Base-by-base conservation (phyloP, 176 grass and related monocot genomes). In the Rhynchospora breviuscula region DNA sequence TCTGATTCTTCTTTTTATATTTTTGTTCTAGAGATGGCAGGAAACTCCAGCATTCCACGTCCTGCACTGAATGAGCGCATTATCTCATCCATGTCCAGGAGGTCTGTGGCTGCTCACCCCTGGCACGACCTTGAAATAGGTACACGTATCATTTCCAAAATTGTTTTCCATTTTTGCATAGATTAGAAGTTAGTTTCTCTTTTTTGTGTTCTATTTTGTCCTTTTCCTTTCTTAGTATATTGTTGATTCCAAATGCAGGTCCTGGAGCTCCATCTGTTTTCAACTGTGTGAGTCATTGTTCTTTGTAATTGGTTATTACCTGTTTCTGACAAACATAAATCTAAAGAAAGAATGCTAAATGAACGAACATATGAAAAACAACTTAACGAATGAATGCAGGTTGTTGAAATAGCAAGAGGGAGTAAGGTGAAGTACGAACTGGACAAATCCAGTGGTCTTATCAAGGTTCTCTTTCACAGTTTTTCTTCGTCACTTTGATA, bases 81-180 rank as follows among this genome's bases (percentile, higher is more conserved):
- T 64, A 63, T 97, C 90, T 90, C 91, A 79, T 97, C 94, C 73
- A 97, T 97, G 89, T 89, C 90, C 49, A 82, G 87, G 6, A 93
- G 62, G 15, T 90, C 87, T 10, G 82, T 97, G 70, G 91, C 94
- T 79, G 94, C 94, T 86, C 94, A 97, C 81, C 94, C 94, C 75
- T 97, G 94, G 94, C 94, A 97, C 40, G 94, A 97, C 85, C 58
- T 97, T 64, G 94, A 97, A 87, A 90, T 97, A 88, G 94, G 94
- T 97, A 75, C 79, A 86, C 65, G 21, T 84, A 1, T 45, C 64
- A 17, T 78, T 47, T 12, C 59, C 25, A 80, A 81, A 59, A 17
- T 72, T 82, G 60, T 57, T 13, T 47, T 73, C 54, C 57, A 79
- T 57, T 2, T 11, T 78, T 63, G 14, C 7, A 67, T 47, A 21